Conservation (phyloP, 1,139 yeast genomes). For the Insectozyma bohioensis region DNA sequence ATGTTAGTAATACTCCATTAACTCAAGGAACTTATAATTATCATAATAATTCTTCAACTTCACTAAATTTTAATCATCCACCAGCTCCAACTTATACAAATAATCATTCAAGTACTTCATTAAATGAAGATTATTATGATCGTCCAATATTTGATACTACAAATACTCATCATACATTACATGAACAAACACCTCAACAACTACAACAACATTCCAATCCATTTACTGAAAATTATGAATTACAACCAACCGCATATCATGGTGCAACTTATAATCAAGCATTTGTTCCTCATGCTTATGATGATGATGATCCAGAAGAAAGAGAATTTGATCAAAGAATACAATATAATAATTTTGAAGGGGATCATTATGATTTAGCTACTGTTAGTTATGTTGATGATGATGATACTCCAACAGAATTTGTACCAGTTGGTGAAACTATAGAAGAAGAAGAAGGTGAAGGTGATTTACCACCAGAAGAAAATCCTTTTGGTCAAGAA, state of each 20-base stretch:
- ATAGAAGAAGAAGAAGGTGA: constrained; percentile 11
- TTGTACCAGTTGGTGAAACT: constrained; percentile 6
- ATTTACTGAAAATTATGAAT: constrained; percentile 24
- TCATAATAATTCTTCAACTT: constrained; percentile 19
- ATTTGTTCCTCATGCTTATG: constrained; percentile 49
- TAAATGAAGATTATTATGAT: constrained; percentile 22
- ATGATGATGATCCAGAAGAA: constrained; percentile 44
- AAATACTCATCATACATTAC: constrained; percentile 17
- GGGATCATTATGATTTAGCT: constrained; percentile 46
- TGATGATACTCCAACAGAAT: constrained; percentile 10
- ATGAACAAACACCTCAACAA: constrained; percentile 19
- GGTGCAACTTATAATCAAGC: constrained; percentile 34
- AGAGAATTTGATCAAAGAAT: constrained; percentile 41
- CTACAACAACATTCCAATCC: constrained; percentile 14
- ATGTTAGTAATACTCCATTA: constrained; percentile 16
- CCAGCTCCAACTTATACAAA: constrained; percentile 29
- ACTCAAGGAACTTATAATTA: constrained; percentile 21
- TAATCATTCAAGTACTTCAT: constrained; percentile 11
- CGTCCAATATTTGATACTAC: constrained; percentile 23
- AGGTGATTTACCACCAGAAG: too few relatives aligned
- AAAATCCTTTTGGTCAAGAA: constrained; percentile 35
- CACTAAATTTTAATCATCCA: constrained; percentile 36
- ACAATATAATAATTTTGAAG: constrained; percentile 41
- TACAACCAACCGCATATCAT: constrained; percentile 25
- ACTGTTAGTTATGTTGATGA: constrained; percentile 21